Conservation (phyloP, 2,329 filamentous ascomycete species). For the Chaetomiaceae sp. region DNA sequence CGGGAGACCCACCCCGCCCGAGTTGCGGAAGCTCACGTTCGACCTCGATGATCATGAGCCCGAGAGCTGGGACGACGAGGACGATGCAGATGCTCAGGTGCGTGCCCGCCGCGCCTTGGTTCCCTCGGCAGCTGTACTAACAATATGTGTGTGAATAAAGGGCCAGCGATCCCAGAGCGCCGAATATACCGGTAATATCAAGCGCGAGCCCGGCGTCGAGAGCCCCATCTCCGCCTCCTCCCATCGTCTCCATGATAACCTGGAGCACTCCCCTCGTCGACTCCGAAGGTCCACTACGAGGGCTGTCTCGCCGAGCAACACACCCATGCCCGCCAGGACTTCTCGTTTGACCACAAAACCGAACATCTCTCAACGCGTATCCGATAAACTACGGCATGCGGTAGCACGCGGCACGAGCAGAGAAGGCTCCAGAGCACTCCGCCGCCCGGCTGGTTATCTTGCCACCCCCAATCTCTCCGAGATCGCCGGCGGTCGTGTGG, state of each 20-base stretch:
- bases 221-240: slow-evolving; percentile 29
- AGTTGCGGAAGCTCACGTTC: slow-evolving; percentile 73
- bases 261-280: slow-evolving; percentile 30
- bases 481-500: slow-evolving; percentile 29
- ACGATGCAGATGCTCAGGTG: slow-evolving; percentile 21
- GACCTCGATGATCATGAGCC: slow-evolving; percentile 59
- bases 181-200: slow-evolving; percentile 23
- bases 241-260: slow-evolving; percentile 23
- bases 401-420: slow-evolving; percentile 30
- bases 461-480: slow-evolving; percentile 58
- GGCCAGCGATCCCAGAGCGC: slow-evolving; percentile 20
- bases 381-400: slow-evolving; percentile 38
- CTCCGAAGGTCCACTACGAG: slow-evolving; percentile 32
- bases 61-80: slow-evolving; percentile 26
- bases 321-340: slow-evolving; percentile 29
- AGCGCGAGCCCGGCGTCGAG: slow-evolving; percentile 32
- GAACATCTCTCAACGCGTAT: slow-evolving; percentile 30
- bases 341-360: slow-evolving; percentile 30
- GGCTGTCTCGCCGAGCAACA: slow-evolving; percentile 32
- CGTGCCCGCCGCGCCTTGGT: neutral
- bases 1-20: slow-evolving; percentile 71
- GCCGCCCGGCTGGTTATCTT: slow-evolving; percentile 35
- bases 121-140: neutral
- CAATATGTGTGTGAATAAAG: neutral
- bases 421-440: slow-evolving; percentile 27